Evolutionary conservation across 2,329 filamentous ascomycete genomes (phyloP).

Genomic region (Domatiomyces catenatus): DNA sequence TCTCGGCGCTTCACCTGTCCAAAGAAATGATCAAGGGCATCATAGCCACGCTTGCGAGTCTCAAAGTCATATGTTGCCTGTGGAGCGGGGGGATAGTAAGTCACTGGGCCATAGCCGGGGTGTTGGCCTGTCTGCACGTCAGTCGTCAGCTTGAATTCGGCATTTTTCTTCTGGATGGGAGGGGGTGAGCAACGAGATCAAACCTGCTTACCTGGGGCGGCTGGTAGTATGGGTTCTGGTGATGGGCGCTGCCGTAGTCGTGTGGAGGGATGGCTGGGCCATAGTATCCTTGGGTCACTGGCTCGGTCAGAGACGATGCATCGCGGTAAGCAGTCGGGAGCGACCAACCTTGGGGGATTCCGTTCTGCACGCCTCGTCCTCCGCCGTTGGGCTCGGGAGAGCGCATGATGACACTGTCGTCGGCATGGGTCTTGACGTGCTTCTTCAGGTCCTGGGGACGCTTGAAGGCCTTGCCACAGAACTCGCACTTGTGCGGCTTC

Average conservation of each 20-base stretch:
- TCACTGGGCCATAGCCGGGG: constrained; percentile 53
- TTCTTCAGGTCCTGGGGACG: constrained; percentile 98
- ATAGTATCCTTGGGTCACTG: constrained; percentile 17
- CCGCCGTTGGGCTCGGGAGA: constrained; percentile 44
- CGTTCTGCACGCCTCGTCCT: constrained; percentile 22
- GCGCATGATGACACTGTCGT: constrained; percentile 65
- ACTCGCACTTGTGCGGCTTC: constrained; percentile 98
- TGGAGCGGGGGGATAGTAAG: constrained; percentile 57
- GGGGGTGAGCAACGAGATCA: constrained; percentile 3
- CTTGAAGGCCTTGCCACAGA: constrained; percentile 98
- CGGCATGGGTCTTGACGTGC: constrained; percentile 96
- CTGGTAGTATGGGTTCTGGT: constrained; percentile 18
- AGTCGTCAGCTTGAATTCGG: constrained; percentile 20
- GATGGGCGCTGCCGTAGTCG: constrained; percentile 17
- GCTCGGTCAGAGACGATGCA: constrained; percentile 7
- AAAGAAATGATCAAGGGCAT: constrained; percentile 87
- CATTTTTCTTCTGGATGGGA: background rate
- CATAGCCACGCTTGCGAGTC: constrained; percentile 67
- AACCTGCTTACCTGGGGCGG: constrained; percentile 12
- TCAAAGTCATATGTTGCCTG: constrained; percentile 57
- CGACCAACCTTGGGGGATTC: constrained; percentile 14
- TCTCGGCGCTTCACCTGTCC: constrained; percentile 81
- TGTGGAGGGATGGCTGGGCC: constrained; percentile 15
- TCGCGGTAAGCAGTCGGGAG: background rate
- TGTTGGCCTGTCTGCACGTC: constrained; percentile 39